These are phyloP conservation scores for Teunomyces lycoperdinae DNA, from an alignment of 805 yeast species.

Conservation along the genomic window DNA sequence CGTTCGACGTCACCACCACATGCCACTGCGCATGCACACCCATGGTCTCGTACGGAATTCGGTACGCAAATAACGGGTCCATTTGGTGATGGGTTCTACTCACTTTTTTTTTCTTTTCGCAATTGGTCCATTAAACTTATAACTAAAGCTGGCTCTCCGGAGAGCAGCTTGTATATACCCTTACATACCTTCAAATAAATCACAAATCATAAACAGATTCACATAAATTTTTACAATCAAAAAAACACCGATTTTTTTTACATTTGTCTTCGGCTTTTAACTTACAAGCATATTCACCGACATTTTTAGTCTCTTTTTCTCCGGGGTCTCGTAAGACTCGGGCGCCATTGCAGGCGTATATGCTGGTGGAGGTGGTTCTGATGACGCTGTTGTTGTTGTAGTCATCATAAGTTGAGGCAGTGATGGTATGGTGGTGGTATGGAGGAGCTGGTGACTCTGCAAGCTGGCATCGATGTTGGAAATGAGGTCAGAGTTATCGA, in stretches of 20 bases:
- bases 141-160: background rate
- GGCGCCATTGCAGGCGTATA: background rate
- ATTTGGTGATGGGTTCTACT: background rate
- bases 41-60: conserved; percentile 10
- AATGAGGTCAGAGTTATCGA: conserved; percentile 6
- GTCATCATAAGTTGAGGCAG: background rate
- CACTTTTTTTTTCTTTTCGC: background rate
- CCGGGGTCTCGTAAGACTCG: conserved; percentile 24
- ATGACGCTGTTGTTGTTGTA: background rate
- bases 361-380: conserved; percentile 1
- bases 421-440: background rate
- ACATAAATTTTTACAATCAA: too few relatives aligned
- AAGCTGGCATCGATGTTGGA: background rate
- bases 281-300: conserved; percentile 43
- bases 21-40: conserved; percentile 20
- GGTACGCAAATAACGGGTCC: conserved; percentile 17
- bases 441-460: background rate
- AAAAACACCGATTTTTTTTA: too few relatives aligned
- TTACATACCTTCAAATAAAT: background rate
- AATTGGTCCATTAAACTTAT: background rate
- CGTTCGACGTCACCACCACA: conserved; percentile 24
- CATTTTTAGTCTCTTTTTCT: conserved; percentile 35
- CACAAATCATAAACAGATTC: background rate
- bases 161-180: background rate
- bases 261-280: conserved; percentile 8